phyloP scores from a whole-genome alignment of 768 basidiomycete genomes.

The Lactifluus subvellereus region DNA sequence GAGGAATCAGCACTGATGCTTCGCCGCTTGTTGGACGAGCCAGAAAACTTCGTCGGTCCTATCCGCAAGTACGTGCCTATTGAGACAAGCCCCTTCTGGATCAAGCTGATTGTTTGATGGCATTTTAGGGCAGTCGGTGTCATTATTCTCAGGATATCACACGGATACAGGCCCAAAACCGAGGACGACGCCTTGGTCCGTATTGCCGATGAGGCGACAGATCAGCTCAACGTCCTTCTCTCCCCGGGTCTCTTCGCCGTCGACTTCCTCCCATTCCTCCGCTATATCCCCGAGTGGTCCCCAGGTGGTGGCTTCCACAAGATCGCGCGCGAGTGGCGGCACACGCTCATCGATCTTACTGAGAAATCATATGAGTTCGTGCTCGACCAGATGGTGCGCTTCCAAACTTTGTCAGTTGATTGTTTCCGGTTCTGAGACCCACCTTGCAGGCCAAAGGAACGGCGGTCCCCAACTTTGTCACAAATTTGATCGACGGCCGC shows the following conservation, averaged over 20 bases:
- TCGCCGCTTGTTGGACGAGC: constrained; percentile 21
- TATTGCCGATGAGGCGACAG: constrained; percentile 26
- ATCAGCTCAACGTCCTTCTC: constrained; percentile 18
- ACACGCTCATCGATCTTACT: constrained; percentile 20
- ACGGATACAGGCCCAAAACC: constrained; percentile 22
- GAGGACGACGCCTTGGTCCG: constrained; percentile 24
- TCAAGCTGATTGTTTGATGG: background rate
- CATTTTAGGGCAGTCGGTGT: constrained; percentile 20
- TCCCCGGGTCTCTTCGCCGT: constrained; percentile 22
- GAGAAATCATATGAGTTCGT: constrained; percentile 22
- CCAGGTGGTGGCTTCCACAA: constrained; percentile 27
- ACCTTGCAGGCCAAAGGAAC: constrained; percentile 21
- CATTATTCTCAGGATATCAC: constrained; percentile 23
- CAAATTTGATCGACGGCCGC: constrained; percentile 19
- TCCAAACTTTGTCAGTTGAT: background rate
- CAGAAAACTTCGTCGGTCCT: constrained; percentile 20
- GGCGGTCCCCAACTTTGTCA: constrained; percentile 20
- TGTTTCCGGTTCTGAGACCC: background rate
- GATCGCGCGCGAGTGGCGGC: constrained; percentile 23
- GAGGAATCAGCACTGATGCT: constrained; percentile 19
- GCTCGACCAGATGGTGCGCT: constrained; percentile 21
- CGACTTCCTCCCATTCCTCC: constrained; percentile 26
- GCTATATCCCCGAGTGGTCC: constrained; percentile 26
- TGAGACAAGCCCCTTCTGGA: background rate
- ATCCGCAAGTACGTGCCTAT: constrained; percentile 22